These are phyloP conservation scores for Naganishia kalamii DNA, from an alignment of 768 basidiomycete genomes.

Conservation along the genomic window DNA sequence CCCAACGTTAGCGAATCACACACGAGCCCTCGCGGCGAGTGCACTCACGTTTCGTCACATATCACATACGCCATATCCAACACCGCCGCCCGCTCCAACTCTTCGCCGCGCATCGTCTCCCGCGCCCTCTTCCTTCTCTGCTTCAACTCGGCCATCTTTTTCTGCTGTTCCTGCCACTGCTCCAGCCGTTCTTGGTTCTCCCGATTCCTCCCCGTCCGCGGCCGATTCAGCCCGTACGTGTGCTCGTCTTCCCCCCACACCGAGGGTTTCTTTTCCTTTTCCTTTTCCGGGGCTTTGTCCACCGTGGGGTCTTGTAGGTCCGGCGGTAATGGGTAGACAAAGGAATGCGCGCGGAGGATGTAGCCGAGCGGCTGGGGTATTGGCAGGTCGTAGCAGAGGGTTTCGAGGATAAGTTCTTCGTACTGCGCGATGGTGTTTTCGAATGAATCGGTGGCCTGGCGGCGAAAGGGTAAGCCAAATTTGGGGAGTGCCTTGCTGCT, in stretches of 20 bases:
- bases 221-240: neutral
- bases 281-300: neutral
- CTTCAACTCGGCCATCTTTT: neutral
- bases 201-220: neutral
- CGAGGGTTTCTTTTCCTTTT: neutral
- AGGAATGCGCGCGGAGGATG: neutral
- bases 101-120: neutral
- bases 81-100: conserved; percentile 4
- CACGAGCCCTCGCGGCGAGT: no score
- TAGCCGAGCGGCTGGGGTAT: conserved; percentile 15
- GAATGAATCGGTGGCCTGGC: neutral
- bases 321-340: neutral
- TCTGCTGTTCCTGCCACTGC: neutral
- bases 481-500: neutral
- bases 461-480: neutral
- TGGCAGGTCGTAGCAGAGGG: conserved; percentile 17
- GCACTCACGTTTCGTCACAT: conserved; percentile 20
- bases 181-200: neutral
- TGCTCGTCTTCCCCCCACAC: conserved; percentile 9
- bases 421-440: conserved; percentile 12
- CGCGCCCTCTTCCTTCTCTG: neutral
- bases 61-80: conserved; percentile 20
- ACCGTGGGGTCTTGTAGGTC: neutral
- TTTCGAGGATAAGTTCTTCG: conserved; percentile 21
- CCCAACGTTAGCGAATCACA: neutral